These are phyloP conservation scores for Russula brevipes DNA, from an alignment of 768 basidiomycete genomes.

Conservation along the genomic window DNA sequence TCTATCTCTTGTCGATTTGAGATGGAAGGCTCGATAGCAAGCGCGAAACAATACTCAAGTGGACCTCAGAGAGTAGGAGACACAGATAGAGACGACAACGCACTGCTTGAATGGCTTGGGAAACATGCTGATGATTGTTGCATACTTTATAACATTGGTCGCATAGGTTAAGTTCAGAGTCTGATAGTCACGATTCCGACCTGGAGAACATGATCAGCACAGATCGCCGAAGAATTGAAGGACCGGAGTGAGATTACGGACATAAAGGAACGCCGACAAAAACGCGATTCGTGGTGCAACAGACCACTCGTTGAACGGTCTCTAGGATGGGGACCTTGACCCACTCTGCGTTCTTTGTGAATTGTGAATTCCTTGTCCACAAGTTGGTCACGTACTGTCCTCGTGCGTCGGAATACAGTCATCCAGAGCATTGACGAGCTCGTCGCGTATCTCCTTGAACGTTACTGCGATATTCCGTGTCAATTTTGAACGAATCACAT, in stretches of 20 bases:
- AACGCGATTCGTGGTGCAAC: slow-evolving; percentile 32
- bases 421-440: slow-evolving; percentile 28
- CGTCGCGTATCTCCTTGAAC: slow-evolving; percentile 29
- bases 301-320: slow-evolving; percentile 29
- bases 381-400: background rate
- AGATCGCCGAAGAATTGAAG: background rate
- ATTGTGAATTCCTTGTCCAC: slow-evolving; percentile 10
- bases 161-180: slow-evolving; percentile 34
- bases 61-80: background rate
- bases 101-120: slow-evolving; percentile 36
- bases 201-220: slow-evolving; percentile 18
- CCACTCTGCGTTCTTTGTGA: slow-evolving; percentile 30
- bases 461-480: slow-evolving; percentile 28
- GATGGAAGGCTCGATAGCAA: slow-evolving; percentile 18
- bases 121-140: slow-evolving; percentile 31
- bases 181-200: slow-evolving; percentile 32
- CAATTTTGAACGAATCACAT: slow-evolving; percentile 28
- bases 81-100: slow-evolving; percentile 7
- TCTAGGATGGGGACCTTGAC: slow-evolving; percentile 23
- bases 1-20: background rate
- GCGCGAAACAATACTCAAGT: slow-evolving; percentile 17
- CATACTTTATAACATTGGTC: slow-evolving; percentile 31
- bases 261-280: slow-evolving; percentile 36
- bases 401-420: slow-evolving; percentile 32
- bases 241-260: slow-evolving; percentile 22